Conservation (phyloP, 2,329 filamentous ascomycete species). For the Sarocladium brachiariae region DNA sequence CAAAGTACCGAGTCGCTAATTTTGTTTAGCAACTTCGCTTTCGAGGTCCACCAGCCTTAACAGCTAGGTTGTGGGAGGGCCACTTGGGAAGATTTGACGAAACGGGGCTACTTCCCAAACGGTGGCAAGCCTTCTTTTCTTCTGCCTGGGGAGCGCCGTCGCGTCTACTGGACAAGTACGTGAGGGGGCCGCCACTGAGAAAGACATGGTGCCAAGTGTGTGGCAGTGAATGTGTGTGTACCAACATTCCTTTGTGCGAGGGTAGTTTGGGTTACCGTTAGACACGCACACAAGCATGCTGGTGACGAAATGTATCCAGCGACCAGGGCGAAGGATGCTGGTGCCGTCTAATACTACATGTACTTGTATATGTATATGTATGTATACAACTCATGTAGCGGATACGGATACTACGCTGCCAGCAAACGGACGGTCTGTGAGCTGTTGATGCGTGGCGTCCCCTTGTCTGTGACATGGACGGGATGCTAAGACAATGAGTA, state of each 20-base stretch:
- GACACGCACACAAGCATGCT: not conserved
- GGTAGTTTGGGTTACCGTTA: constrained; percentile 5
- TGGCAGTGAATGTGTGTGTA: not conserved
- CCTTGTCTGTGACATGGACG: not conserved
- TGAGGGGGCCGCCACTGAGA: too few relatives aligned
- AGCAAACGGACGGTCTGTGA: not conserved
- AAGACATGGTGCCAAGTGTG: not conserved
- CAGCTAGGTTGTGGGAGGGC: not conserved
- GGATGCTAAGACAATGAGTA: constrained; percentile 2
- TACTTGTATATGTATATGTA: too few relatives aligned
- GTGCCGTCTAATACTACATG: too few relatives aligned
- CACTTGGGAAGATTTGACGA: not conserved
- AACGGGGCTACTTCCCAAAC: constrained; percentile 9
- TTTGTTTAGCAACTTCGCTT: not conserved
- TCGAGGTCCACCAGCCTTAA: not conserved
- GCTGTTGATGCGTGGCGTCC: not conserved
- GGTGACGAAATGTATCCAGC: too few relatives aligned
- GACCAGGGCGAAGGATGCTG: too few relatives aligned
- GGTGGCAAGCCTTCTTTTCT: constrained; percentile 5
- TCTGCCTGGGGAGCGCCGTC: not conserved
- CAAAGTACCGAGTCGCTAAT: not conserved
- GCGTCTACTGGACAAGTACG: not conserved
- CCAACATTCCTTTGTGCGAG: too few relatives aligned
- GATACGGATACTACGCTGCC: too few relatives aligned
- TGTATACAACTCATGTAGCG: too few relatives aligned